Evolutionary conservation across 768 basidiomycete genomes (phyloP), one percentile per base, ranked within the genome.

Genomic region (Boletus edulis): DNA sequence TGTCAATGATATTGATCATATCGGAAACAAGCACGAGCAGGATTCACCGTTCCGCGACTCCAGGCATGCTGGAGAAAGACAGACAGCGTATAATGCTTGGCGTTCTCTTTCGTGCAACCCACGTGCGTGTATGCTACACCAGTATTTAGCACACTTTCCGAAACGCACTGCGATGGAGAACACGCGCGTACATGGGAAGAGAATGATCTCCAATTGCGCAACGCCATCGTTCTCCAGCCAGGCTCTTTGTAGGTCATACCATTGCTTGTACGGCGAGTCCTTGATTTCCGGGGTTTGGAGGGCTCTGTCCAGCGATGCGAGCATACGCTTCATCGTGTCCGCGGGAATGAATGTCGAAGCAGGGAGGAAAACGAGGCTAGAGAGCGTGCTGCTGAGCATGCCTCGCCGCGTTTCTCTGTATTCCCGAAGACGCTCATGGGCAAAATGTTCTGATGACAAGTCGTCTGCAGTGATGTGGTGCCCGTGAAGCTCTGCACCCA

Each of bases 191-290:
- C 57, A 58, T 42, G 53, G 49, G 41, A 55, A 61, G 29, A 67
- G 48, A 49, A 56, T 40, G 24, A 60, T 60, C 50, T 56, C 59
- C 42, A 57, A 17, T 29, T 64, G 63, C 12, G 58, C 52, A 8
- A 60, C 50, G 3, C 46, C 48, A 32, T 63, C 53, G 18, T 63
- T 63, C 39, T 55, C 66, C 18, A 61, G 48, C 56, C 52, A 62
- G 2, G 57, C 20, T 17, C 60, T 27, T 29, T 56, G 65, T 22
- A 65, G 22, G 1, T 60, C 51, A 22, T 60, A 58, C 53, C 55
- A 41, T 18, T 40, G 31, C 48, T 48, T 61, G 17, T 52, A 56
- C n/a, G 56, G 54, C 20, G 57, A 57, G 29, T 61, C 47, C 34
- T 50, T 53, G 20, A 63, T 55, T 22, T 49, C 45, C 20, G 55